These are phyloP conservation scores for Aphanomyces astaci DNA, from an alignment of 352 stramenopile species.

Conservation along the genomic window DNA sequence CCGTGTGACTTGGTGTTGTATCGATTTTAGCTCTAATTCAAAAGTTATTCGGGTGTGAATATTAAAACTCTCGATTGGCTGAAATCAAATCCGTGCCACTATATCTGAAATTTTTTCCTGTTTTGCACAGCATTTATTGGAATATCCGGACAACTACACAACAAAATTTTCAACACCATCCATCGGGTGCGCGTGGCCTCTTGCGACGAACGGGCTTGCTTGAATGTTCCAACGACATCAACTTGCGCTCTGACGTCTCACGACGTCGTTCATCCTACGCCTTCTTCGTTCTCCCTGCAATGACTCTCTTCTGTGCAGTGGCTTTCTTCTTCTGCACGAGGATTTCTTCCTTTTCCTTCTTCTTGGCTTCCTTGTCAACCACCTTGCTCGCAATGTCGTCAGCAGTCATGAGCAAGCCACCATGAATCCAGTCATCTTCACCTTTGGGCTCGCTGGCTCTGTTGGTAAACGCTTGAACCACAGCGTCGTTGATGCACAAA, in stretches of 20 bases:
- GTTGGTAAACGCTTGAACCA: neutral
- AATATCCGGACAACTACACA: neutral
- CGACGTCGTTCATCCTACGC: neutral
- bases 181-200: neutral
- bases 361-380: too few species aligned
- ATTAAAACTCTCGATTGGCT: neutral
- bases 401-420: neutral
- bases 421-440: neutral
- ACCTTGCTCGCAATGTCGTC: neutral
- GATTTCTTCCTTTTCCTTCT: too few species aligned
- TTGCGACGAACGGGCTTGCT: constrained; percentile 1
- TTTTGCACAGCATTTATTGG: neutral
- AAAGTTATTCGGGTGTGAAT: too few species aligned
- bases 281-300: neutral
- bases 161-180: neutral
- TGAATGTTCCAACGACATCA: neutral
- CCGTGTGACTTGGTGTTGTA: neutral
- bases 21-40: neutral
- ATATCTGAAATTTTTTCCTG: neutral
- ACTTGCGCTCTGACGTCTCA: neutral
- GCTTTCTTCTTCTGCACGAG: too few species aligned
- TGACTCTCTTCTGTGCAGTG: neutral
- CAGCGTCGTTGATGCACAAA: neutral
- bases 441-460: neutral
- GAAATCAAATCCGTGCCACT: neutral